phyloP scores from a whole-genome alignment of 2,329 filamentous ascomycete genomes.

The Monosporascus sp. region DNA sequence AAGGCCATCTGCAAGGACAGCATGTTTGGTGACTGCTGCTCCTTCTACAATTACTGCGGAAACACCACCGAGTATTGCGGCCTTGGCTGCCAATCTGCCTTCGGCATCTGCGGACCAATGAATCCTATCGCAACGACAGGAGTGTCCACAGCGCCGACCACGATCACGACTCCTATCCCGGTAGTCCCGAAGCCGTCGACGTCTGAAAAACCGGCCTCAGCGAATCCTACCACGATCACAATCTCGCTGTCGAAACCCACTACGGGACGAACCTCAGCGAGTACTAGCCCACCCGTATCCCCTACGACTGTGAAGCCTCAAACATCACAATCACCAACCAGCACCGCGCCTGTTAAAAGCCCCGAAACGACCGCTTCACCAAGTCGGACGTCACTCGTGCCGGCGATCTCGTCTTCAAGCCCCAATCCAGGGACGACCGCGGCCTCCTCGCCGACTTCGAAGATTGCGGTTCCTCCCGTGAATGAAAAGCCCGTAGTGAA shows the following conservation, averaged over 20 bases:
- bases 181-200: neutral
- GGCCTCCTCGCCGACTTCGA: neutral
- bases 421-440: neutral
- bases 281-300: neutral
- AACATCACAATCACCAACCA: neutral
- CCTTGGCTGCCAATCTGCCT: slow-evolving; percentile 5
- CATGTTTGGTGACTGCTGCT: slow-evolving; percentile 8
- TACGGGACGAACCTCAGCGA: neutral
- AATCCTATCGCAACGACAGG: slow-evolving; percentile 7
- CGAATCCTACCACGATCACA: neutral
- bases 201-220: neutral
- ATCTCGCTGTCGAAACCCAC: neutral
- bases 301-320: neutral
- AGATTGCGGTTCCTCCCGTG: neutral
- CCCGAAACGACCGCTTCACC: neutral
- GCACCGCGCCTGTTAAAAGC: neutral
- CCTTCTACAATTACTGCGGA: slow-evolving; percentile 7
- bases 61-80: slow-evolving; percentile 9
- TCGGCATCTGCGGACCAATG: slow-evolving; percentile 3
- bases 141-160: neutral
- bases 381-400: neutral
- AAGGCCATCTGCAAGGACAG: slow-evolving; percentile 5
- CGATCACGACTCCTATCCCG: neutral
- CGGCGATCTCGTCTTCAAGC: neutral
- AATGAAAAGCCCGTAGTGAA: neutral